These are phyloP conservation scores for Suhomyces bribrorum DNA, from an alignment of 1,139 yeast species.

Conservation along the genomic window DNA sequence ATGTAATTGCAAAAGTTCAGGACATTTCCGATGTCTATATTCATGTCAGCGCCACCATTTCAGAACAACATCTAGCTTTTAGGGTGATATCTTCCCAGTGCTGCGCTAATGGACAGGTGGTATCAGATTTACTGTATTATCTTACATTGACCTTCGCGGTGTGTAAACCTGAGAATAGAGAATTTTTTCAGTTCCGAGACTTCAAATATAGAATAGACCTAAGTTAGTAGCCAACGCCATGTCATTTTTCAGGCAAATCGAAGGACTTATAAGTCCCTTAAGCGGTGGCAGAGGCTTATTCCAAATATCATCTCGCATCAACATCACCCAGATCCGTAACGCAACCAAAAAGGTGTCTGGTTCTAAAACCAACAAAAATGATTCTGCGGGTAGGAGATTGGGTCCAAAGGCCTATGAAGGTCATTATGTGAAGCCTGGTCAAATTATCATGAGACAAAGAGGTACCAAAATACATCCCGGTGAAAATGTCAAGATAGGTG, in stretches of 20 bases:
- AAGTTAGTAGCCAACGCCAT: constrained; percentile 1
- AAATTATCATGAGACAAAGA: constrained; percentile 89
- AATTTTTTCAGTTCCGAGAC: constrained; percentile 6
- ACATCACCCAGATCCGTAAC: constrained; percentile 62
- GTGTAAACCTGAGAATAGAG: constrained; percentile 11
- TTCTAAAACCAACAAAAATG: constrained; percentile 88
- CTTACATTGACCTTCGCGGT: not conserved
- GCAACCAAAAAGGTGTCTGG: constrained; percentile 96
- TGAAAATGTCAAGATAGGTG: constrained; percentile 86
- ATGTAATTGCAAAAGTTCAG: too few relatives aligned
- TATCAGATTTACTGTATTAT: not conserved
- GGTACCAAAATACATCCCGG: constrained; percentile 98
- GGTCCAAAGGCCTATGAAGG: constrained; percentile 90
- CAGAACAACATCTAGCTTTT: not conserved
- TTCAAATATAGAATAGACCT: not conserved
- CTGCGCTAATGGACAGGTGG: not conserved
- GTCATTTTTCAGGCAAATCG: constrained; percentile 9
- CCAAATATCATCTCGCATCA: constrained; percentile 18
- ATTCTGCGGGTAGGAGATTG: constrained; percentile 91
- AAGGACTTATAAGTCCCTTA: constrained; percentile 9
- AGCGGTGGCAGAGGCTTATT: constrained; percentile 1
- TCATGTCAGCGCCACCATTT: too few relatives aligned
- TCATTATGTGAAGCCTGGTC: constrained; percentile 69
- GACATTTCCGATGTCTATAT: too few relatives aligned
- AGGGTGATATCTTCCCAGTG: too few relatives aligned